Evolutionary conservation across 768 basidiomycete genomes (phyloP).

Genomic region (Suillus spraguei): DNA sequence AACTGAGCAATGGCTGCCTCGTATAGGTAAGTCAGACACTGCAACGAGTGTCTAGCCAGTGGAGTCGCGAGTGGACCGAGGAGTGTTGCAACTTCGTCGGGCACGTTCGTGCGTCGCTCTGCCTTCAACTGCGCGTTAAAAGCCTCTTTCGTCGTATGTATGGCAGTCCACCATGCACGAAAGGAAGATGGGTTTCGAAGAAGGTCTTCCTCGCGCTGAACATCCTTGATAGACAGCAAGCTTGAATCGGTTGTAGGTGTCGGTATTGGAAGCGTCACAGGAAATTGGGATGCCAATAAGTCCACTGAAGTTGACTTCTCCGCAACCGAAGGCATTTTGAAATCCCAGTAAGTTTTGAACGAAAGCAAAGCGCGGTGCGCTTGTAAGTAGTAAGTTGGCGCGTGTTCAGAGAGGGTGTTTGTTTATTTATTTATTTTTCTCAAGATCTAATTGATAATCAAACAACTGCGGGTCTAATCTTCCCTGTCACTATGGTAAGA

Average conservation of each 20-base stretch:
- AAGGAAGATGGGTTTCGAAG: slow-evolving; percentile 89
- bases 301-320: slow-evolving; percentile 50
- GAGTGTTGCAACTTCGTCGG: slow-evolving; percentile 54
- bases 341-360: not conserved
- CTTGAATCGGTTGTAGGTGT: slow-evolving; percentile 77
- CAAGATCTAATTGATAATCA: not conserved
- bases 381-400: not conserved
- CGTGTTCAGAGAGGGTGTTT: not conserved
- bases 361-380: not conserved
- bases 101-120: slow-evolving; percentile 48
- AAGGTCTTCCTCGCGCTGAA: slow-evolving; percentile 92
- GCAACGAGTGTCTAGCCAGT: slow-evolving; percentile 72
- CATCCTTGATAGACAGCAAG: slow-evolving; percentile 72
- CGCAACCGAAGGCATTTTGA: slow-evolving; percentile 60
- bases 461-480: not conserved
- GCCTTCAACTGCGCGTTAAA: slow-evolving; percentile 58
- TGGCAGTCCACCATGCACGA: slow-evolving; percentile 90
- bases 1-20: slow-evolving; percentile 89
- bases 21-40: slow-evolving; percentile 89
- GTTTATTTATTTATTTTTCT: slow-evolving; percentile 6
- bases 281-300: slow-evolving; percentile 64
- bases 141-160: slow-evolving; percentile 72
- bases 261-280: slow-evolving; percentile 84
- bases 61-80: slow-evolving; percentile 82
- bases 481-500: slow-evolving; percentile 28